phyloP scores from a whole-genome alignment of 2,329 filamentous ascomycete genomes.

The Teratosphaeria nubilosa region DNA sequence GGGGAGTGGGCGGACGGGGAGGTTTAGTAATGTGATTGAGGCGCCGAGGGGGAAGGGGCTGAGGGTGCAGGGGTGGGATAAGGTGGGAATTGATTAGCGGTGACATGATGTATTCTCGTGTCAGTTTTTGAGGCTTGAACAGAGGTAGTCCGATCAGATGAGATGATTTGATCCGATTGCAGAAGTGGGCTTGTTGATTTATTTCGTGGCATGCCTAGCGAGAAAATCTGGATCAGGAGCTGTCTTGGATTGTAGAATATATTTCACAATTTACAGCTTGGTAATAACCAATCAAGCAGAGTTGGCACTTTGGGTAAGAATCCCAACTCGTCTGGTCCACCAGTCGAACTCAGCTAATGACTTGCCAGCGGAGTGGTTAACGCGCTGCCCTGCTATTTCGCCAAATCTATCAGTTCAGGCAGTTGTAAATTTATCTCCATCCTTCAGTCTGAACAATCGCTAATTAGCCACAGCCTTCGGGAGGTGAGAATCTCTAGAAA shows the following conservation, averaged over 20 bases:
- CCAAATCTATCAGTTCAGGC: conserved; percentile 10
- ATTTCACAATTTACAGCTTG: too few relatives aligned
- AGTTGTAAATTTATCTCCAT: conserved; percentile 14
- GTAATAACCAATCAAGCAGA: background rate
- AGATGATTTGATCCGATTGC: too few relatives aligned
- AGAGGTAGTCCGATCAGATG: too few relatives aligned
- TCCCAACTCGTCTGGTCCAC: background rate
- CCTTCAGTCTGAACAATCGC: too few relatives aligned
- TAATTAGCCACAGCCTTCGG: too few relatives aligned
- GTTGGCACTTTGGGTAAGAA: conserved; percentile 1
- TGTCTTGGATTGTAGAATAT: too few relatives aligned
- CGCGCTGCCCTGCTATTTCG: conserved; percentile 7
- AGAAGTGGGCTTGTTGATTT: too few relatives aligned
- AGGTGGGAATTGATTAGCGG: conserved; percentile 24
- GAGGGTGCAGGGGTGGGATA: conserved; percentile 24
- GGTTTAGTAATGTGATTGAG: conserved; percentile 26
- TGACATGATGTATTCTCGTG: background rate
- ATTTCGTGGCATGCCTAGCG: too few relatives aligned
- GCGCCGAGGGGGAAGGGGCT: conserved; percentile 21
- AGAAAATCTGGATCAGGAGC: too few relatives aligned
- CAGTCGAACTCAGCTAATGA: background rate
- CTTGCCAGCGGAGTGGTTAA: conserved; percentile 7
- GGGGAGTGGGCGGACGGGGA: conserved; percentile 19
- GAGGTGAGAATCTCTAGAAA: too few relatives aligned
- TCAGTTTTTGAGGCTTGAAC: too few relatives aligned